Evolutionary conservation across 2,329 filamentous ascomycete genomes (phyloP).

Genomic region (Exophiala aquamarina): DNA sequence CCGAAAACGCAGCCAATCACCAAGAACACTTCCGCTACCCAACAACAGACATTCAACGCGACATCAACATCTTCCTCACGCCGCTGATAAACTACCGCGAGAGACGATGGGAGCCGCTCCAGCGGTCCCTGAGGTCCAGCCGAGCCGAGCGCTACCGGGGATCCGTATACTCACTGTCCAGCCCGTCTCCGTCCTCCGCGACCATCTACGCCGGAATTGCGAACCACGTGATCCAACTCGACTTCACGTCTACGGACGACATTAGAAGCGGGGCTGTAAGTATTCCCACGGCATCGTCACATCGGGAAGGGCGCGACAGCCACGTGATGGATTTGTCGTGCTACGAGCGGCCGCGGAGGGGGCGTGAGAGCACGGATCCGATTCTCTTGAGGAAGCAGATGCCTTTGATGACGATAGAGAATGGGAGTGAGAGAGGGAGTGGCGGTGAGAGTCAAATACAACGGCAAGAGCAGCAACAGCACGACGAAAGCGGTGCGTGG

Average conservation of each 20-base stretch:
- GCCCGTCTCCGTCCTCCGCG: slow-evolving; percentile 44
- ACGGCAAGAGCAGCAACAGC: not conserved
- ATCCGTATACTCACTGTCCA: slow-evolving; percentile 45
- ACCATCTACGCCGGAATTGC: slow-evolving; percentile 47
- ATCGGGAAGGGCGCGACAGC: too few relatives aligned
- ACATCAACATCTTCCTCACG: slow-evolving; percentile 46
- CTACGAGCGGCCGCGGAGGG: slow-evolving; percentile 43
- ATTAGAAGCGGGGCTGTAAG: slow-evolving; percentile 25
- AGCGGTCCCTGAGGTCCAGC: slow-evolving; percentile 7
- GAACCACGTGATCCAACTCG: slow-evolving; percentile 42
- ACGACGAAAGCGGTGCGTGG: not conserved
- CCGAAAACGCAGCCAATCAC: too few relatives aligned
- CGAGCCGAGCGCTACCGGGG: slow-evolving; percentile 38
- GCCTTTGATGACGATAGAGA: slow-evolving; percentile 4
- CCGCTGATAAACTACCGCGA: slow-evolving; percentile 23
- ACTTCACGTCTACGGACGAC: slow-evolving; percentile 47
- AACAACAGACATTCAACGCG: slow-evolving; percentile 23
- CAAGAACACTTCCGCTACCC: too few relatives aligned
- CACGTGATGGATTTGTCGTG: slow-evolving; percentile 39
- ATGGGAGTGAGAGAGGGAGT: not conserved
- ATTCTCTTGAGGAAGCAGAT: slow-evolving; percentile 27
- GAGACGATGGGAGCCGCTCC: slow-evolving; percentile 23
- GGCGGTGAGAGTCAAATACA: too few relatives aligned
- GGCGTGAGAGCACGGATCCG: slow-evolving; percentile 26
- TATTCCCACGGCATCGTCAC: slow-evolving; percentile 3